Evolutionary conservation across 2,329 filamentous ascomycete genomes (phyloP), one percentile per base, ranked within the genome.

Genomic region (Xylariaceae sp.): DNA sequence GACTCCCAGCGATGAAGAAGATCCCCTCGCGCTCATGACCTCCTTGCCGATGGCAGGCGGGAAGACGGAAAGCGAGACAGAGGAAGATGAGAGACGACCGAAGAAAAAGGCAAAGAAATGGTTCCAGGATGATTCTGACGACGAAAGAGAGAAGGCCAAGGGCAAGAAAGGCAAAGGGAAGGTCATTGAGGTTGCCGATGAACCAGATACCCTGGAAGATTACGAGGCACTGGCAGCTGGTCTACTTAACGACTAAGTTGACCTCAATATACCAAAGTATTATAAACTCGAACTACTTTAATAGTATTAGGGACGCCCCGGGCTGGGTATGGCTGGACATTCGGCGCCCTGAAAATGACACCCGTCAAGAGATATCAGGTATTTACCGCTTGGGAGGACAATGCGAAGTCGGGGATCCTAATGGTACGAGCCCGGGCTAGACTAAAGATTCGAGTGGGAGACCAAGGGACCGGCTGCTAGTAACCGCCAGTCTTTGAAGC

Each of bases 191-290:
- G 79, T 84, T 65, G 80, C 80, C 14, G 81, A 86, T 50, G 87
- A 91, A 75, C 89, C 89, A 12, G 88, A 92, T 74, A 93, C 89
- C 42, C 75, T 93, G 65, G 88, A 91, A 72, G 89, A 93, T 73
- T 79, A 92, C 65, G 90, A 93, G 75, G 85, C 87, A 41, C 74
- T 93, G 74, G 91, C 91, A 52, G 83, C 88, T 44, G 89, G 88
- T 2, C 74, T 95, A 72, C 73, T 96, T 70, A 83, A 84, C 19
- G 68, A 70, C 55, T 62, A 43, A 49, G 42, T 29, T 67, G 56
- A 58, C 40, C 18, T 51, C 18, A 48, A 10, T 60, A 37, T 37
- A 7, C 32, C 14, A 37, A 7, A 16, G 5, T 16, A 37, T 37
- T 37, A 37, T 37, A 7, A 37, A 37, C 3, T 37, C 32, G 6